phyloP scores from a whole-genome alignment of 345 rosid species.

The Eucalyptus regnans region DNA sequence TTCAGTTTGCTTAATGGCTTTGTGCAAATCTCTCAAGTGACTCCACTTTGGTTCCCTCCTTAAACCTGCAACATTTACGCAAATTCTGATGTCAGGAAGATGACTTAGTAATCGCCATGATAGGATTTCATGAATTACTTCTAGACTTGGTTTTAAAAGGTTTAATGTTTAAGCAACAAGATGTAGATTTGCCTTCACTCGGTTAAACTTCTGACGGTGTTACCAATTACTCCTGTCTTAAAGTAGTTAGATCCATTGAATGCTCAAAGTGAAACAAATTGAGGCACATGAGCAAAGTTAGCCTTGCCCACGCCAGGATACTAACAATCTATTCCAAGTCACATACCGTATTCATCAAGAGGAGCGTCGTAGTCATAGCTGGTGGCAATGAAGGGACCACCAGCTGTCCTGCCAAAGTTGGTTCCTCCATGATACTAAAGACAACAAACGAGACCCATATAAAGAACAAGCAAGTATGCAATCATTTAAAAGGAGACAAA shows the following conservation, averaged over 20 bases:
- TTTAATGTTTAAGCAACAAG: not conserved
- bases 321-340: not conserved
- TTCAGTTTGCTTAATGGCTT: constrained; percentile 31
- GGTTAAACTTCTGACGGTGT: not conserved
- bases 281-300: not conserved
- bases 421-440: constrained; percentile 42
- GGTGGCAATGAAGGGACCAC: constrained; percentile 38
- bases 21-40: constrained; percentile 31
- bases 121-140: not conserved
- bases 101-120: not conserved
- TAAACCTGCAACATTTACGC: constrained; percentile 3
- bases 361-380: constrained; percentile 48
- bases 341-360: constrained; percentile 30
- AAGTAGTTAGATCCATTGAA: not conserved
- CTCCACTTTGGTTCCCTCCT: constrained; percentile 32
- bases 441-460: not conserved
- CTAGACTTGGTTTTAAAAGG: not conserved
- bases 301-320: not conserved
- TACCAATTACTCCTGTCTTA: not conserved
- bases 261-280: not conserved
- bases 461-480: not conserved
- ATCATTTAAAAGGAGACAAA: not conserved
- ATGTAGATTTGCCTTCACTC: not conserved
- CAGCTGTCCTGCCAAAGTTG: constrained; percentile 32
- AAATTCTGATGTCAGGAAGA: not conserved